A percentile compares a stretch with the other conserved stretches of the same genome.
Evolutionary conservation across 2,329 filamentous ascomycete genomes (phyloP).

Genomic region (Anthostomella pinea): DNA sequence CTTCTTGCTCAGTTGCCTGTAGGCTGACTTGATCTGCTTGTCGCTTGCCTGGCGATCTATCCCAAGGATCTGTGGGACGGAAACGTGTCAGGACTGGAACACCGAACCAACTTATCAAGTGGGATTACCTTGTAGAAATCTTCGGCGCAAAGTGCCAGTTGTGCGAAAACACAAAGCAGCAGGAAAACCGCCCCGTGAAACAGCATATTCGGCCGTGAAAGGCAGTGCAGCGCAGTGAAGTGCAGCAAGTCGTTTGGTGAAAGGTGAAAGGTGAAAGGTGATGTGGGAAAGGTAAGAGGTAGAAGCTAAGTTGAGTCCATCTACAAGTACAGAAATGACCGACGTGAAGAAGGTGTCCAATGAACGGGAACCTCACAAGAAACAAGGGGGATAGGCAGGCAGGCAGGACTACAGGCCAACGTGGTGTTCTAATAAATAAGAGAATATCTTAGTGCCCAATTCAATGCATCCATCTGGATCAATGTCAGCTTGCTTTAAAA

Average conservation of each 20-base stretch:
- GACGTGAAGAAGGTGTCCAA: no score
- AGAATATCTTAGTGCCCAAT: conserved; percentile 1
- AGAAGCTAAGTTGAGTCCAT: no score
- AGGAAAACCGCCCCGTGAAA: conserved; percentile 47
- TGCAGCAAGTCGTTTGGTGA: no score
- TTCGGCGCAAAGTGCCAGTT: conserved; percentile 57
- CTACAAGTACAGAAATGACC: no score
- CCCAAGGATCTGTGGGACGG: conserved; percentile 63
- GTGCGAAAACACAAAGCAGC: conserved; percentile 52
- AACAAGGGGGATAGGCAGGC: conserved; percentile 9
- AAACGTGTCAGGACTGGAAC: neutral
- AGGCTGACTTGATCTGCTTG: conserved; percentile 89
- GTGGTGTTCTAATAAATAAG: conserved; percentile 9
- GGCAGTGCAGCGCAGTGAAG: no score
- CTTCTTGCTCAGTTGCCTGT: conserved; percentile 88
- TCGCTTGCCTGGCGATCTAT: conserved; percentile 77
- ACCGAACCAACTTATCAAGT: neutral
- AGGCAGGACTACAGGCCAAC: conserved; percentile 14
- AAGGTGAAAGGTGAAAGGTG: conserved; percentile 1
- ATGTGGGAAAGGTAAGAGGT: neutral
- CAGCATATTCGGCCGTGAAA: no score
- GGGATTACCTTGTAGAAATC: conserved; percentile 73
- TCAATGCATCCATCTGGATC: conserved; percentile 3
- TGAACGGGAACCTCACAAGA: neutral
- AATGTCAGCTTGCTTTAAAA: neutral